Base-by-base conservation (phyloP, 2,329 filamentous ascomycete genomes). In the Colletotrichum chrysophilum region DNA sequence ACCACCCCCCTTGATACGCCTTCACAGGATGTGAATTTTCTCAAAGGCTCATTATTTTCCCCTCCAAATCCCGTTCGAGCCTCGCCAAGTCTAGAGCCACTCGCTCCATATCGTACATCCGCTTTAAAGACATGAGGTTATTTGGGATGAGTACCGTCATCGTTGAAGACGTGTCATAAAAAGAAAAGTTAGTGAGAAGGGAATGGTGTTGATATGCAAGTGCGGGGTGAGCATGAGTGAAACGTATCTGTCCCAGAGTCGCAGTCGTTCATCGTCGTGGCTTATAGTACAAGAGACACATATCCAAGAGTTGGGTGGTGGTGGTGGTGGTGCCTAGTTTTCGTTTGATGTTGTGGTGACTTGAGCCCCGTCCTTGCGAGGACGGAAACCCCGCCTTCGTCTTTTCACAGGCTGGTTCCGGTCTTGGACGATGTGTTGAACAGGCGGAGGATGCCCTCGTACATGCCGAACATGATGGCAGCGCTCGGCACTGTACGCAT, bases 401-500 rank as follows among this genome's bases (percentile, higher is more conserved):
- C 43, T 38, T 36, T 12, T 64, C 43, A 75, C 62, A 75, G 52
- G 30, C 30, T 75, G 16, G 69, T 38, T 26, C 32, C 48, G 9
- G 74, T 56, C n/a, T 77, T 78, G 43, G 69, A 75, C 4, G 77
- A 65, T 16, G 71, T 68, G 74, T 87, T 80, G 75, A 89, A 87
- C 7, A 90, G 79, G 7, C 87, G 86, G 34, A 92, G 84, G 58
- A 92, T 91, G 70, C 87, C 89, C 81, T 92, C 90, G 81, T 92
- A 98, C 88, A 97, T 97, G 85, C 95, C 96, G 84, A 98, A 98
- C 94, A 98, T 98, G 84, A 98, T 98, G 79, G 95, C 96, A 9
- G 96, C 96, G 79, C 94, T 97, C 2, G 96, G 96, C 7, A 98
- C 96, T 8, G 96, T 96, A 77, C 96, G 91, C 85, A 98, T 91